Conservation (phyloP, 208 protist species). For the Tritrichomonas musculus region DNA sequence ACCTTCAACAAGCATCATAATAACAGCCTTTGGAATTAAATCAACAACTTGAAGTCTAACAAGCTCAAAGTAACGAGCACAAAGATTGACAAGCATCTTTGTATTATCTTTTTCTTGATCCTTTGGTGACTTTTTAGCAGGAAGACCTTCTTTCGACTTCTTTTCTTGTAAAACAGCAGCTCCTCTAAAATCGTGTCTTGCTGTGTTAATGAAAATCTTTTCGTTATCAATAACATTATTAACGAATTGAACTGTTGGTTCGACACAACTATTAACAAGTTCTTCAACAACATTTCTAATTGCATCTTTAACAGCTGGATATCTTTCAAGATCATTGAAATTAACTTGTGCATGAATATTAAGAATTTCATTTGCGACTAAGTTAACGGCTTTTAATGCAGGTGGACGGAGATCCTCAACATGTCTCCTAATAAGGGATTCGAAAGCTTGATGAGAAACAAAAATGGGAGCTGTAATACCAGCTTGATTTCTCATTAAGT, state of each 20-base stretch:
- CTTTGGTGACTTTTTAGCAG: not conserved
- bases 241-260: conserved; percentile 2
- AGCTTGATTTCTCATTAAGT: not conserved
- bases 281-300: conserved; percentile 17
- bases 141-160: not conserved
- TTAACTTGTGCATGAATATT: not conserved
- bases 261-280: not conserved
- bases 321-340: not conserved
- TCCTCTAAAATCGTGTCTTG: conserved; percentile 23
- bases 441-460: not conserved
- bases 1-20: conserved; percentile 12
- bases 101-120: not conserved
- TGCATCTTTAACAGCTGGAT: not conserved
- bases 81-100: not conserved
- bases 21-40: conserved; percentile 4
- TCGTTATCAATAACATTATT: conserved; percentile 34
- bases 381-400: not conserved
- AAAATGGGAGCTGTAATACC: conserved; percentile 23
- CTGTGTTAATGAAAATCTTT: conserved; percentile 29
- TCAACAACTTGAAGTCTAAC: not conserved
- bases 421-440: not conserved
- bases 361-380: conserved; percentile 22
- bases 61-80: not conserved
- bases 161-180: not conserved
- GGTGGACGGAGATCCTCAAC: conserved; percentile 34